These are phyloP conservation scores for Tolypocladium sp. DNA, from an alignment of 2,329 filamentous ascomycete species.

Conservation along the genomic window DNA sequence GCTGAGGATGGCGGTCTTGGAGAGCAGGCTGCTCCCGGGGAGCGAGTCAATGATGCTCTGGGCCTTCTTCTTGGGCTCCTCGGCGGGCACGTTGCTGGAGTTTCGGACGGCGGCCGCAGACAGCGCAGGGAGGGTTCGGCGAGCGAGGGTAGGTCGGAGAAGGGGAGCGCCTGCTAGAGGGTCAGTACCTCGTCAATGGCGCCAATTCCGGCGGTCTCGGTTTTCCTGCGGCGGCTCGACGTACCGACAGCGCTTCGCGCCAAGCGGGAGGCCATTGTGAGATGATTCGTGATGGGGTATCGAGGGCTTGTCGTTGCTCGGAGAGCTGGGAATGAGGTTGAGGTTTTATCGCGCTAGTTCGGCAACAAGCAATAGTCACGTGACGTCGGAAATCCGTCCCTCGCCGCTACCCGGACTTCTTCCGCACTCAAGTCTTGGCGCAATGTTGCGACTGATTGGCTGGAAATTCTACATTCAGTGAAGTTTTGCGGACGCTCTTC, in stretches of 20 bases:
- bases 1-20: conserved; percentile 95
- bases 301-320: conserved; percentile 33
- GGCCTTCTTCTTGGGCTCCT: conserved; percentile 94
- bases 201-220: conserved; percentile 18
- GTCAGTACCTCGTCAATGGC: conserved; percentile 8
- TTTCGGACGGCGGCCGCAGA: conserved; percentile 59
- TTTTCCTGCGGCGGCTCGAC: conserved; percentile 27
- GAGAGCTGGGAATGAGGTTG: conserved; percentile 36
- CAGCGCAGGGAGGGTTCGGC: conserved; percentile 67
- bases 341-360: conserved; percentile 41
- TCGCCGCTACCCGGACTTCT: conserved; percentile 14
- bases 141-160: conserved; percentile 72
- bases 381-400: conserved; percentile 15
- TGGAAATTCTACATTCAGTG: conserved; percentile 3
- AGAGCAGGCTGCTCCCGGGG: conserved; percentile 83
- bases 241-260: conserved; percentile 90
- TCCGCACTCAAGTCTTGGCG: conserved; percentile 4
- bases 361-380: conserved; percentile 27
- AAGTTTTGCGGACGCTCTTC: conserved; percentile 1
- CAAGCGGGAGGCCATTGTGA: conserved; percentile 95
- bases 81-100: conserved; percentile 67
- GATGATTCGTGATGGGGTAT: conserved; percentile 46
- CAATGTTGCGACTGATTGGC: conserved; percentile 2
- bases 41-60: conserved; percentile 90
- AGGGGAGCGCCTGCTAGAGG: conserved; percentile 68